Conservation (phyloP, 257 asterid species). For the Coffea eugenioides region DNA sequence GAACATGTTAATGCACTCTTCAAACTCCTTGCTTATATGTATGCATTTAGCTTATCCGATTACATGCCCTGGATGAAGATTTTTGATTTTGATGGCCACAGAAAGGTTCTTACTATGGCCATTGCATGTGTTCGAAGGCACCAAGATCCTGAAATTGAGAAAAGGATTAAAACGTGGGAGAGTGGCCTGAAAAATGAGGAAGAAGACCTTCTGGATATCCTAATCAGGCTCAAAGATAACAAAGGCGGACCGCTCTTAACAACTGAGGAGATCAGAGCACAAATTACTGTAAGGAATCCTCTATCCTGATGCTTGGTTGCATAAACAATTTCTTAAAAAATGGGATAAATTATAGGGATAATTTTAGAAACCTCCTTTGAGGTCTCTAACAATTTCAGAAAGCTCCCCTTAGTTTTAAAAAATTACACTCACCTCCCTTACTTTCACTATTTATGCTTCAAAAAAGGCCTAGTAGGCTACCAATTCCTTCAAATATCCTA, state of each 20-base stretch:
- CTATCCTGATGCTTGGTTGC: no score
- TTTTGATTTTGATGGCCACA: not conserved
- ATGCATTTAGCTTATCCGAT: slow-evolving; percentile 1
- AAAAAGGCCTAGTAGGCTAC: no score
- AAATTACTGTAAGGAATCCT: not conserved
- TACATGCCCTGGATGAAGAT: not conserved
- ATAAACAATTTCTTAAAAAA: no score
- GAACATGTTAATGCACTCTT: slow-evolving; percentile 20
- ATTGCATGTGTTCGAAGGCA: not conserved
- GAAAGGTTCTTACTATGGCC: not conserved
- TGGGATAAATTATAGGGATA: no score
- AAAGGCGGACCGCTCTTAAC: not conserved
- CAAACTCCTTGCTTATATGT: not conserved
- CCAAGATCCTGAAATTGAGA: slow-evolving; percentile 14
- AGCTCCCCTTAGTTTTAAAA: no score
- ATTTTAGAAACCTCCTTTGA: no score
- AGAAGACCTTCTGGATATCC: slow-evolving; percentile 20
- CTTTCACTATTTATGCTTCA: no score
- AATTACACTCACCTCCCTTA: no score
- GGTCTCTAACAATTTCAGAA: no score
- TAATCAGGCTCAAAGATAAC: slow-evolving; percentile 10
- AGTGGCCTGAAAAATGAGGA: slow-evolving; percentile 6
- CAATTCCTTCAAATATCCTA: no score
- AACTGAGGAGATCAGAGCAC: slow-evolving; percentile 16
- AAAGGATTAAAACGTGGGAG: slow-evolving; percentile 16